phyloP scores from a whole-genome alignment of 2,329 filamentous ascomycete genomes.

The Basipetospora sp. region DNA sequence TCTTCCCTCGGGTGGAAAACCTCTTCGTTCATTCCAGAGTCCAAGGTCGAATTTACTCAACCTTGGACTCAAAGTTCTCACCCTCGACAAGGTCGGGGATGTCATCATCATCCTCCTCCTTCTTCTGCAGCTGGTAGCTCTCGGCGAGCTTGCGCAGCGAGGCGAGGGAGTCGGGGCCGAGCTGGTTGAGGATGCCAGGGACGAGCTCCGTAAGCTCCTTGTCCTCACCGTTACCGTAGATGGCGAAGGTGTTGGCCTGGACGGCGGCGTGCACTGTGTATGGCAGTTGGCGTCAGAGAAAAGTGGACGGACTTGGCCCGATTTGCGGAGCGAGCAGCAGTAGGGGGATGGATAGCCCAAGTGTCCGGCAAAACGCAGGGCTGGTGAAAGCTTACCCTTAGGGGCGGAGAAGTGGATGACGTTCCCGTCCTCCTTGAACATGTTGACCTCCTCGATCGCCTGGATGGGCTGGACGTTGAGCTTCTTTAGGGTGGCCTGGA shows the following conservation, averaged over 20 bases:
- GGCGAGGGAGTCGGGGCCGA: conserved; percentile 92
- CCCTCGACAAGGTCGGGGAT: conserved; percentile 95
- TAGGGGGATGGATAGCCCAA: no score
- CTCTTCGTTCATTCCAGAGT: no score
- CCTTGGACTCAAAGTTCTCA: conserved; percentile 96
- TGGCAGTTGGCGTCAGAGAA: not conserved
- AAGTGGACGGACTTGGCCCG: no score
- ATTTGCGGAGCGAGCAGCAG: no score
- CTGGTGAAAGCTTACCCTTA: conserved; percentile 55
- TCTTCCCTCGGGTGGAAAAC: no score
- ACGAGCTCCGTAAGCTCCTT: conserved; percentile 99
- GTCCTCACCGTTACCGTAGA: conserved; percentile 97
- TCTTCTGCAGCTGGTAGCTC: conserved; percentile 96
- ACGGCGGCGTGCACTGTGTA: conserved; percentile 85
- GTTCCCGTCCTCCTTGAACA: conserved; percentile 99
- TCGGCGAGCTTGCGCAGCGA: conserved; percentile 96
- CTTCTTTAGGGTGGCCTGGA: conserved; percentile 95
- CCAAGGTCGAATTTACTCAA: conserved; percentile 56
- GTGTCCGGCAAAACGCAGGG: no score
- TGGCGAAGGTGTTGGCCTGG: conserved; percentile 96
- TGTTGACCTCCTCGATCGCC: conserved; percentile 99
- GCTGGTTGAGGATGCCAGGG: conserved; percentile 97
- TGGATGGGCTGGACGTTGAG: conserved; percentile 99
- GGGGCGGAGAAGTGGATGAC: conserved; percentile 98
- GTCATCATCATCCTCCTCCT: conserved; percentile 68